Evolutionary conservation across 2,329 filamentous ascomycete genomes (phyloP).

Genomic region (Cercospora zeae-maydis): DNA sequence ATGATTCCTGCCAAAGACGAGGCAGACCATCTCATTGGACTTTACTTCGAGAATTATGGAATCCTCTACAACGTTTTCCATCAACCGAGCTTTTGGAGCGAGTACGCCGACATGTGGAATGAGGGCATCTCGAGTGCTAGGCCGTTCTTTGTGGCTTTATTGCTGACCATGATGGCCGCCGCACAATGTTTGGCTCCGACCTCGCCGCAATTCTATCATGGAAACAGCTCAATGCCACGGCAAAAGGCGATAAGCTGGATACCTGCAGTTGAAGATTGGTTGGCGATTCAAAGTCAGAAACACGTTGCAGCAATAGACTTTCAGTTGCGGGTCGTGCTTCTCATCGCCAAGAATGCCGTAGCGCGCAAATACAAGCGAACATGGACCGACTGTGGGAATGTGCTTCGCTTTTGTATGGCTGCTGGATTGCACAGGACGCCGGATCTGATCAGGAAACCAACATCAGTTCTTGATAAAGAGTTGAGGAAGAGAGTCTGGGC

Average conservation of each 20-base stretch:
- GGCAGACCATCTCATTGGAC: constrained; percentile 42
- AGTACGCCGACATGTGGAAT: constrained; percentile 51
- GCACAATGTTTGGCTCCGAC: constrained; percentile 36
- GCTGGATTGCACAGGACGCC: constrained; percentile 54
- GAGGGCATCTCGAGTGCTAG: constrained; percentile 24
- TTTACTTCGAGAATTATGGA: constrained; percentile 53
- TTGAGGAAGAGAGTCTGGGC: constrained; percentile 57
- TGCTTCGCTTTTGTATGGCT: constrained; percentile 52
- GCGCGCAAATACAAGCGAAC: constrained; percentile 54
- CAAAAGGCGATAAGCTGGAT: constrained; percentile 41
- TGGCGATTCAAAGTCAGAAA: constrained; percentile 49
- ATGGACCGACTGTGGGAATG: constrained; percentile 51
- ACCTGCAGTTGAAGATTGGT: constrained; percentile 43
- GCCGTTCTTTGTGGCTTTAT: constrained; percentile 39
- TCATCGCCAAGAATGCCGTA: constrained; percentile 50
- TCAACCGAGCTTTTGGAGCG: constrained; percentile 49
- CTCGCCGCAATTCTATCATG: constrained; percentile 38
- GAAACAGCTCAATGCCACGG: constrained; percentile 43
- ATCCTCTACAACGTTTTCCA: constrained; percentile 53
- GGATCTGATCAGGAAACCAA: constrained; percentile 36
- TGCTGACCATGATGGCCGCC: constrained; percentile 42
- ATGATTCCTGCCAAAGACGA: constrained; percentile 38
- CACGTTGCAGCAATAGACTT: constrained; percentile 50
- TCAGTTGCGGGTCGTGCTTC: constrained; percentile 50
- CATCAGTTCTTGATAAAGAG: constrained; percentile 48